Evolutionary conservation across 164 flowering plant species (phyloP), one percentile per base, ranked within the genome.

Genomic region (Paratinospora sagittata): DNA sequence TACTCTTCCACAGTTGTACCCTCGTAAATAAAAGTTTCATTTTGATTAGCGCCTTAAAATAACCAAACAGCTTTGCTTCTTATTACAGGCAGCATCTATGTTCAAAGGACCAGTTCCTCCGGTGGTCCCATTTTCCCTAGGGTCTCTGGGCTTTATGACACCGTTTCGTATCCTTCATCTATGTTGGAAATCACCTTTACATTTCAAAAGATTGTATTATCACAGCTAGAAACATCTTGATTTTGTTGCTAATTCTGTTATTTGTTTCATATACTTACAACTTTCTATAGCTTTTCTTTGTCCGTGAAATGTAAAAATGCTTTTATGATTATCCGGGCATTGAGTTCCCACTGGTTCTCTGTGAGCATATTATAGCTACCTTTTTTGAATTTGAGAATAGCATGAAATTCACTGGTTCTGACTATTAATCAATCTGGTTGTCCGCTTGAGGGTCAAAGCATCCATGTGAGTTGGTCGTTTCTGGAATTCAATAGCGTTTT

Each of bases 91-190:
- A 26, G 97, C 99, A 68, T 90, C 98, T n/a, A 83, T 91, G 91
- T 96, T 96, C 82, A 93, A 91, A 82, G 99, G 99, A 26, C 92
- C 99, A 34, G 97, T 96, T 78, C 99, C 99, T 84, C 98, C 95
- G 33, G 65, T 96, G 39, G 93, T 96, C 19, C 89, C 99, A 49
- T 91, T 96, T 82, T 89, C 98, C 70, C 80, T 96, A 27, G 98
- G 99, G 64, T 93, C 99, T 45, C 83, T 96, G 72, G 99, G 99
- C 30, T 96, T 96, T 76, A 96, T 96, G 99, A 96, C 99, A 16
- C 93, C 96, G 57, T 96, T 90, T 64, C 82, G 99, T 96, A 96
- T 96, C 99, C 98, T 92, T 45, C 30, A 62, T 52, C 33, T 39
- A 27, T 49, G 30, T 19, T 27, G 16, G 21, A 62, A 26, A 12